These are phyloP conservation scores for Phytophthora niederhauseri DNA, from an alignment of 352 stramenopile species.

Conservation along the genomic window DNA sequence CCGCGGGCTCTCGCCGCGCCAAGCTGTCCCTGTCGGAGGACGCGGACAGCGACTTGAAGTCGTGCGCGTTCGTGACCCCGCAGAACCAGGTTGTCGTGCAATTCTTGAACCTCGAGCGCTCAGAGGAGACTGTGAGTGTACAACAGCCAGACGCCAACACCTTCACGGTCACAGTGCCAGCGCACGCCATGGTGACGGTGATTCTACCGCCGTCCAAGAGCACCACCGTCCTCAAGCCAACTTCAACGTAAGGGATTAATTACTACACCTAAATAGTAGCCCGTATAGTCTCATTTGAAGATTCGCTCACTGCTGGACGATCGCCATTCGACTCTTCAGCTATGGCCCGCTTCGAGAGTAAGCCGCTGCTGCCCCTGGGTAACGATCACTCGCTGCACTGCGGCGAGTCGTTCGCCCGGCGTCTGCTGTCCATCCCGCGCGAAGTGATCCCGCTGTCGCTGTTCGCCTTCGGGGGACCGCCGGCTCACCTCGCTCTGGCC, in stretches of 20 bases:
- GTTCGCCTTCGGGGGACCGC: constrained; percentile 69
- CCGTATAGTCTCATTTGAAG: neutral
- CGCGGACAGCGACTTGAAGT: constrained; percentile 38
- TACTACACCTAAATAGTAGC: neutral
- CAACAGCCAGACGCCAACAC: constrained; percentile 15
- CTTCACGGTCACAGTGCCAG: constrained; percentile 17
- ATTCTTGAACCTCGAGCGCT: constrained; percentile 48
- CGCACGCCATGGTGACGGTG: constrained; percentile 23
- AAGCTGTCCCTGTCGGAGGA: constrained; percentile 27
- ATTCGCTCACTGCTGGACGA: constrained; percentile 6
- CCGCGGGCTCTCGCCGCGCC: constrained; percentile 49
- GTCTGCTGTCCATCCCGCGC: constrained; percentile 57
- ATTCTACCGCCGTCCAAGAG: constrained; percentile 22
- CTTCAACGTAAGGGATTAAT: neutral
- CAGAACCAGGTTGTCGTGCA: constrained; percentile 47
- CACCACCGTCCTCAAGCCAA: constrained; percentile 14
- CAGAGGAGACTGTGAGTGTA: constrained; percentile 43
- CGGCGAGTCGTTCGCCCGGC: constrained; percentile 48
- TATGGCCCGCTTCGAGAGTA: constrained; percentile 25
- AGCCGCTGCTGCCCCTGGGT: constrained; percentile 29
- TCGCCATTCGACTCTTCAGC: constrained; percentile 4
- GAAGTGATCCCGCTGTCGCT: constrained; percentile 67
- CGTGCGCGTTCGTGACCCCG: constrained; percentile 45
- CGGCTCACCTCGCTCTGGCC: constrained; percentile 63
- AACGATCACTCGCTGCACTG: constrained; percentile 27